Base-by-base conservation (phyloP, 1,284 basidiomycete species). In the Ustilago curta region DNA sequence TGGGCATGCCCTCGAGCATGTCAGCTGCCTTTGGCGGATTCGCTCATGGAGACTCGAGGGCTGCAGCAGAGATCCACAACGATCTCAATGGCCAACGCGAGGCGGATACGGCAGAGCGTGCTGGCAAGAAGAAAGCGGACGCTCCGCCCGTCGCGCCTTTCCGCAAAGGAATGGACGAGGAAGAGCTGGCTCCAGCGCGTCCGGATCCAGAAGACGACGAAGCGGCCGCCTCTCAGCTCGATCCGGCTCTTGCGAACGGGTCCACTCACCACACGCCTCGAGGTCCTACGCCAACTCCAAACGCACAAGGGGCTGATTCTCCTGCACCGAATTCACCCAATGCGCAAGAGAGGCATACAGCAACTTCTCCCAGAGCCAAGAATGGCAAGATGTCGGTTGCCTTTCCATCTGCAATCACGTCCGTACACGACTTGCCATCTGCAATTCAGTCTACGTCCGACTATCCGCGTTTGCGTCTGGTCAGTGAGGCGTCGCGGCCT, bases 151-250 rank as follows among this genome's bases (percentile, higher is more conserved):
- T 68, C 9, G 79, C 78, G 12, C 79, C 79, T 12, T 81, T 81
- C 44, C 70, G 79, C n/a, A 78, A 76, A 45, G 76, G 67, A 5
- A 66, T 76, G 53, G 73, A 72, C 40, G 79, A 81, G 14, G 79
- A 81, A 27, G 78, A 78, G 42, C 50, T 71, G 6, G 58, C 58
- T 3, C 54, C 60, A 1, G 67, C 35, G 2, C 53, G 55, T 23
- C 67, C 67, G 7, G 73, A 76, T 23, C 59, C 70, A 2, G 62
- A 73, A 52, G 67, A 69, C 2, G 75, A 77, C 14, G 67, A 58
- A 14, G 53, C 56, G 16, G 56, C 57, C 0, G 23, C 52, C 0
- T 29, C 60, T 8, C 66, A 66, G 27, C 66, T 69, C 11, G 52
- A 37, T 12, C 47, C 50, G 18, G 21, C 56, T 8, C 39, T 40